These are phyloP conservation scores for Fusarium oligoseptatum DNA, from an alignment of 2,329 filamentous ascomycete species.

Conservation along the genomic window DNA sequence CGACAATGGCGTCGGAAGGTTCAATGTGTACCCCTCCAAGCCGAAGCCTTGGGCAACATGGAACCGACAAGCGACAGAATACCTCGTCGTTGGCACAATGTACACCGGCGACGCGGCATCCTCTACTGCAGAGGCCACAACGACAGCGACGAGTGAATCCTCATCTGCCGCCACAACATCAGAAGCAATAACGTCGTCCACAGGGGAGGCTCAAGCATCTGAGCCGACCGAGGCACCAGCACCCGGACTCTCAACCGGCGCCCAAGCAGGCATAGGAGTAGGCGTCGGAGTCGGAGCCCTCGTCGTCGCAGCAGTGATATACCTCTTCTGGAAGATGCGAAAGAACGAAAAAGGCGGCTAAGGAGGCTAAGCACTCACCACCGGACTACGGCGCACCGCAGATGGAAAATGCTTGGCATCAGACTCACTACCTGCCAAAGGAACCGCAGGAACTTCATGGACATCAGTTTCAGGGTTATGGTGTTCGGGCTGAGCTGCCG, in stretches of 20 bases:
- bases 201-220: not conserved
- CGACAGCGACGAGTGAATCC: not conserved
- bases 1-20: slow-evolving; percentile 44
- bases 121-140: slow-evolving; percentile 1
- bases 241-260: slow-evolving; percentile 5
- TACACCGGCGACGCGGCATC: slow-evolving; percentile 10
- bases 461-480: slow-evolving; percentile 14
- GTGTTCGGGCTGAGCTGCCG: slow-evolving; percentile 23
- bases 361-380: slow-evolving; percentile 6
- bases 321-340: slow-evolving; percentile 31
- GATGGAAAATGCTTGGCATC: slow-evolving; percentile 13
- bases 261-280: slow-evolving; percentile 30
- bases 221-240: not conserved
- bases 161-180: slow-evolving; percentile 1
- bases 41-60: slow-evolving; percentile 41
- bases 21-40: slow-evolving; percentile 39
- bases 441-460: slow-evolving; percentile 27
- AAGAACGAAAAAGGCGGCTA: slow-evolving; percentile 11
- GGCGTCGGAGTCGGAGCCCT: slow-evolving; percentile 13
- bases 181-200: not conserved
- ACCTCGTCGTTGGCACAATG: slow-evolving; percentile 34
- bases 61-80: slow-evolving; percentile 28
- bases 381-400: not conserved
- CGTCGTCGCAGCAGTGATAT: slow-evolving; percentile 7
- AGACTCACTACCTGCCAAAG: slow-evolving; percentile 14